These are phyloP conservation scores for Calonectria hawksworthii DNA, from an alignment of 2,329 filamentous ascomycete genomes.

Conservation along the genomic window DNA sequence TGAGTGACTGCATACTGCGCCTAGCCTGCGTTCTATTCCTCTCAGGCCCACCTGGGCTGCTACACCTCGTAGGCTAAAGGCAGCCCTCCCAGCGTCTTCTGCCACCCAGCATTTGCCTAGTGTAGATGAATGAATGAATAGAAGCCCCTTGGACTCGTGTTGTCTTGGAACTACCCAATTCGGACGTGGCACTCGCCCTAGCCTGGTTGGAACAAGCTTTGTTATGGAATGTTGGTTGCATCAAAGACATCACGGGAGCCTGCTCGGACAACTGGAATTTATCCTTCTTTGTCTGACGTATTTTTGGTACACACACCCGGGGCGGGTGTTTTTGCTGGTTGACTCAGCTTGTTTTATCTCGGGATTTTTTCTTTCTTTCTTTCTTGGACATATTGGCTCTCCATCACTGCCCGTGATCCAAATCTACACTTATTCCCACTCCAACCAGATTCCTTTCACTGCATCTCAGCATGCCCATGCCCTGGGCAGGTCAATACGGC, in stretches of 20 bases:
- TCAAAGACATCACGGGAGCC: not conserved
- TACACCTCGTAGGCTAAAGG: no score
- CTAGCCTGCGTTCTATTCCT: no score
- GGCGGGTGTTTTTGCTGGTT: not conserved
- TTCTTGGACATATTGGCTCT: constrained; percentile 9
- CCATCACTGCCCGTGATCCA: not conserved
- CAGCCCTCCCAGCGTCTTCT: not conserved
- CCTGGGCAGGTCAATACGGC: constrained; percentile 7
- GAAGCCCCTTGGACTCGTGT: not conserved
- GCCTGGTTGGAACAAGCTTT: not conserved
- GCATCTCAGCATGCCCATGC: not conserved
- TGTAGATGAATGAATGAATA: not conserved
- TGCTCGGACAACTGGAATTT: not conserved
- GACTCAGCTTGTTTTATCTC: not conserved
- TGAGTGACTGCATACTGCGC: not conserved
- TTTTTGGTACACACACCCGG: not conserved
- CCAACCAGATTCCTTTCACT: constrained; percentile 3
- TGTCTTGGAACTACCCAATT: not conserved
- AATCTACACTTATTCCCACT: not conserved
- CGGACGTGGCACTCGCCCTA: not conserved
- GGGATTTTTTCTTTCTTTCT: constrained; percentile 7
- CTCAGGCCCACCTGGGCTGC: not conserved
- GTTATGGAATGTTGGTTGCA: not conserved
- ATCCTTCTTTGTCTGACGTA: not conserved
- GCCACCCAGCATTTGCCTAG: not conserved